Percentiles rank a stretch among this genome's conserved stretches.
These are phyloP conservation scores for Mycena metata DNA, from an alignment of 768 basidiomycete genomes.

Conservation along the genomic window DNA sequence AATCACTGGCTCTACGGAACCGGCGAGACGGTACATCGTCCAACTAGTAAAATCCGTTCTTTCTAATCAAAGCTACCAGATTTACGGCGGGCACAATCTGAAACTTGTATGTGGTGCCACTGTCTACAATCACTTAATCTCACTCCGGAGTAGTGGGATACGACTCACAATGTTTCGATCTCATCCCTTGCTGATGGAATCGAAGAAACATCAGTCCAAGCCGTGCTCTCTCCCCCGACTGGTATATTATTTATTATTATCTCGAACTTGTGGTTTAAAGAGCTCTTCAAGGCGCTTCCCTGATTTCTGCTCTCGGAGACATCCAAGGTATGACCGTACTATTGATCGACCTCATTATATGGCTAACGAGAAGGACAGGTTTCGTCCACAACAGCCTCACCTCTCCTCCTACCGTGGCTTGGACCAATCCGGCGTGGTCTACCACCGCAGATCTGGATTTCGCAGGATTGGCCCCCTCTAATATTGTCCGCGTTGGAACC, in stretches of 20 bases:
- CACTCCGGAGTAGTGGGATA: conserved; percentile 64
- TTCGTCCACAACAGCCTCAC: conserved; percentile 56
- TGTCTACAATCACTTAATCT: neutral
- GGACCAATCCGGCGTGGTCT: conserved; percentile 52
- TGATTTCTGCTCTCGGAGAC: conserved; percentile 66
- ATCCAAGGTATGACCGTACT: conserved; percentile 39
- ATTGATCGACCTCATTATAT: too few relatives aligned
- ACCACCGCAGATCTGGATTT: conserved; percentile 57
- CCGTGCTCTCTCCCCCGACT: conserved; percentile 69
- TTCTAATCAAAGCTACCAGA: conserved; percentile 21
- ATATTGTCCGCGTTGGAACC: conserved; percentile 60
- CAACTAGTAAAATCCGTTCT: too few relatives aligned
- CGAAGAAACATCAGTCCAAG: conserved; percentile 72
- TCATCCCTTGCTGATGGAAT: conserved; percentile 73
- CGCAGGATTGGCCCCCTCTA: conserved; percentile 56
- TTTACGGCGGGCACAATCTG: conserved; percentile 66
- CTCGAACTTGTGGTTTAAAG: neutral
- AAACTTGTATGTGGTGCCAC: conserved; percentile 11
- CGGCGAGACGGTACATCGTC: conserved; percentile 56
- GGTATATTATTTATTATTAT: neutral
- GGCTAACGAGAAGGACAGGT: conserved; percentile 24
- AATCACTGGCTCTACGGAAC: conserved; percentile 83
- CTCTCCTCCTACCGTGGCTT: conserved; percentile 47
- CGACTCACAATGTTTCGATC: conserved; percentile 68
- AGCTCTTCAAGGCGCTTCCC: conserved; percentile 57